Evolutionary conservation across 331 rosid genomes (phyloP).

Genomic region (Prunus yedoensis): DNA sequence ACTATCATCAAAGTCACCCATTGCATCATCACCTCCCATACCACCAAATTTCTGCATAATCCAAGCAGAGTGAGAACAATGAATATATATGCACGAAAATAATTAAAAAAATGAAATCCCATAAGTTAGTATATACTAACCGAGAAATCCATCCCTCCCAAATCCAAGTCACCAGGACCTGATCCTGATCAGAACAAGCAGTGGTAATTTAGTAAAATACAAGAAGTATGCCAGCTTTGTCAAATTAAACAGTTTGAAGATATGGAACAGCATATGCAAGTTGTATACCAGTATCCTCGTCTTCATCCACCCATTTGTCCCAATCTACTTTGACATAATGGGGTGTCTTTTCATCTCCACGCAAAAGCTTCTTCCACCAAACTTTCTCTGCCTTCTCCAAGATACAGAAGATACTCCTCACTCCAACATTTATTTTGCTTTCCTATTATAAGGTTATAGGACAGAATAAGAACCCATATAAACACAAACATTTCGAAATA

Average conservation of each 20-base stretch:
- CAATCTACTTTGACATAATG: slow-evolving; percentile 91
- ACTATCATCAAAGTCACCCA: slow-evolving; percentile 32
- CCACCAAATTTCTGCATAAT: slow-evolving; percentile 73
- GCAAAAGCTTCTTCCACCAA: slow-evolving; percentile 86
- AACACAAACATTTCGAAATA: not conserved
- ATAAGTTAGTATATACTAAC: slow-evolving; percentile 40
- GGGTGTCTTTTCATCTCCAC: slow-evolving; percentile 76
- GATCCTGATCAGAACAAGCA: slow-evolving; percentile 28
- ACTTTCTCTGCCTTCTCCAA: slow-evolving; percentile 80
- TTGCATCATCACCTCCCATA: slow-evolving; percentile 30
- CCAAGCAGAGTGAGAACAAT: slow-evolving; percentile 15
- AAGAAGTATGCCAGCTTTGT: not conserved
- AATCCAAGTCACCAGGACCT: slow-evolving; percentile 62
- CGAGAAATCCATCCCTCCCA: slow-evolving; percentile 98
- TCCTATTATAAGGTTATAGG: slow-evolving; percentile 43
- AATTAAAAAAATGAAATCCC: slow-evolving; percentile 5
- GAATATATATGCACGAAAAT: not conserved
- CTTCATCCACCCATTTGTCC: slow-evolving; percentile 98
- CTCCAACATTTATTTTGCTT: slow-evolving; percentile 81
- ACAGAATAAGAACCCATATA: not conserved
- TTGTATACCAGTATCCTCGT: slow-evolving; percentile 59
- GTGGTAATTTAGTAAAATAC: not conserved
- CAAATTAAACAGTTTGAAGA: not conserved
- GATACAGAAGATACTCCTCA: slow-evolving; percentile 68
- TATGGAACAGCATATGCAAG: not conserved